Percentiles rank a stretch among this genome's conserved stretches.
Conservation (phyloP, 169 alveolate genomes). For the Plasmodium sp. region DNA sequence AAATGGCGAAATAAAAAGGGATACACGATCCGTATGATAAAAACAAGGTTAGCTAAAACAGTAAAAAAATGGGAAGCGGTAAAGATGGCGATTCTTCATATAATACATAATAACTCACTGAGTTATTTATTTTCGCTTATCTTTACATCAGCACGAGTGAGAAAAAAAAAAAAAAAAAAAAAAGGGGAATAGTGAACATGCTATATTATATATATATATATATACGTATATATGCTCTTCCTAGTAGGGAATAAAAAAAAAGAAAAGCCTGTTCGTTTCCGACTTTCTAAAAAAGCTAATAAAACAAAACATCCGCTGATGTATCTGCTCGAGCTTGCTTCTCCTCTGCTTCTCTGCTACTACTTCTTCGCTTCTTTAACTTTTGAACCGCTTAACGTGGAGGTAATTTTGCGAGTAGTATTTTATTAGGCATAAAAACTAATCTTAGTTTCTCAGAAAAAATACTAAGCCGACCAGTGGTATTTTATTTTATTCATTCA, state of each 20-base stretch:
- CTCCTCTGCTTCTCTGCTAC: background rate
- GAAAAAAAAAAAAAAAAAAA: too few species aligned
- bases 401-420: background rate
- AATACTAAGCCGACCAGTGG: background rate
- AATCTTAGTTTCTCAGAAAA: background rate
- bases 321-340: background rate
- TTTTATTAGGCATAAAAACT: background rate
- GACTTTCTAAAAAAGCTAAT: background rate
- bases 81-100: background rate
- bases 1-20: background rate
- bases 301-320: background rate
- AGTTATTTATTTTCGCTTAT: background rate
- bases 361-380: background rate
- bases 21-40: background rate
- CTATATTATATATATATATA: too few species aligned
- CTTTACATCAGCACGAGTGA: background rate
- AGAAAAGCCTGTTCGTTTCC: background rate
- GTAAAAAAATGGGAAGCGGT: background rate
- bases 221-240: background rate
- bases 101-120: background rate
- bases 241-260: background rate
- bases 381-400: background rate
- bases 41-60: background rate
- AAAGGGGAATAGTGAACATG: background rate
- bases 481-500: background rate